phyloP scores from a whole-genome alignment of 371 early-diverging fungal species.

The Mortierella sp. region DNA sequence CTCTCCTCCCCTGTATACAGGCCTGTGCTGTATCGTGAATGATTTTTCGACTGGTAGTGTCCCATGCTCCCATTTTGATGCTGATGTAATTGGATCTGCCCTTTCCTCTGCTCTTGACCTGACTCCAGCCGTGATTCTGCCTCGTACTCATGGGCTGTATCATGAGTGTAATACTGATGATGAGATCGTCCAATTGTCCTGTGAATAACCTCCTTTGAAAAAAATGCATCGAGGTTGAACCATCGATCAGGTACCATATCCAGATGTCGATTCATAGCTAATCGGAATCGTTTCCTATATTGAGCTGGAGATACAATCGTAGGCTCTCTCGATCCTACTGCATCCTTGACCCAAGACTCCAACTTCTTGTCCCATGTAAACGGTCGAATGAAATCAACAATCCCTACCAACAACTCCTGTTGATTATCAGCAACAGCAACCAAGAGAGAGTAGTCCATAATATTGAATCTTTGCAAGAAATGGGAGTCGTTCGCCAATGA shows the following conservation, averaged over 20 bases:
- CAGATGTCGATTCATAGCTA: conserved; percentile 77
- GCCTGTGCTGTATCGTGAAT: conserved; percentile 25
- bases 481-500: conserved; percentile 92
- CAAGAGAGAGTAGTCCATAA: conserved; percentile 95
- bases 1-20: conserved; percentile 8
- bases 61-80: conserved; percentile 8
- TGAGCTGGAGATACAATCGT: conserved; percentile 96
- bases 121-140: conserved; percentile 12
- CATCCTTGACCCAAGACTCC: conserved; percentile 96
- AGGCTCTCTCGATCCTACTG: conserved; percentile 89
- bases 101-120: conserved; percentile 19
- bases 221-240: conserved; percentile 43
- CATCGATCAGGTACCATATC: conserved; percentile 56
- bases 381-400: conserved; percentile 96
- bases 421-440: conserved; percentile 88
- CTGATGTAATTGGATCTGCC: conserved; percentile 30
- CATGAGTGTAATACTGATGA: conserved; percentile 21
- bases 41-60: conserved; percentile 2
- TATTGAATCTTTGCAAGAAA: conserved; percentile 87
- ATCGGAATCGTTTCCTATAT: conserved; percentile 91
- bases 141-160: conserved; percentile 15
- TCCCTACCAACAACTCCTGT: conserved; percentile 90
- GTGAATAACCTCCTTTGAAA: conserved; percentile 21
- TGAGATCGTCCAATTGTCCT: conserved; percentile 39
- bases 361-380: conserved; percentile 98